phyloP scores from a whole-genome alignment of 2,329 filamentous ascomycete genomes.

The Mycosphaerella sp. region DNA sequence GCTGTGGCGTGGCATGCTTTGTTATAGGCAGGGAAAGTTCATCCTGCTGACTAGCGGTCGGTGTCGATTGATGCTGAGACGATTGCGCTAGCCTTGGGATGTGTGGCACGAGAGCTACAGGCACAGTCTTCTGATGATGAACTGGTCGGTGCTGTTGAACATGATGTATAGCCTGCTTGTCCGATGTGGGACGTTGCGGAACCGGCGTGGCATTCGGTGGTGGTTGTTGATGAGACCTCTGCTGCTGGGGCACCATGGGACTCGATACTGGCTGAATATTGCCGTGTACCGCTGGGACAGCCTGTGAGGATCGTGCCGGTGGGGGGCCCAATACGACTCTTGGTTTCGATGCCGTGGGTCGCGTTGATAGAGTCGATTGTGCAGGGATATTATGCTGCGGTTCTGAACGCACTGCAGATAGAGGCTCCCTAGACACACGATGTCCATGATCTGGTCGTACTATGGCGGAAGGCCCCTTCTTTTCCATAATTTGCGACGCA shows the following conservation, averaged over 20 bases:
- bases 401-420: not conserved
- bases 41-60: conserved; percentile 11
- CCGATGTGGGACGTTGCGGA: not conserved
- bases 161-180: not conserved
- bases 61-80: conserved; percentile 5
- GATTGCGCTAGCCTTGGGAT: conserved; percentile 6
- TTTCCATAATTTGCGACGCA: not conserved
- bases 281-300: not conserved
- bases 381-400: not conserved
- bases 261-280: not conserved
- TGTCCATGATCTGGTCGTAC: no score
- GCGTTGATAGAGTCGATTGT: not conserved
- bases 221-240: not conserved
- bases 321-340: not conserved
- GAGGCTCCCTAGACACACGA: no score
- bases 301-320: not conserved
- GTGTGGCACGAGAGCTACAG: conserved; percentile 8
- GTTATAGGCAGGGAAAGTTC: conserved; percentile 9
- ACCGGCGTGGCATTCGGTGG: not conserved
- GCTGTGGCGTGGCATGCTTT: conserved; percentile 13
- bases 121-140: conserved; percentile 1
- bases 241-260: not conserved
- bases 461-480: not conserved
- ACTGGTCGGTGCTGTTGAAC: not conserved
- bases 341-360: not conserved